Base-by-base conservation (phyloP, 129 eudicot species). In the Dittrichia graveolens region DNA sequence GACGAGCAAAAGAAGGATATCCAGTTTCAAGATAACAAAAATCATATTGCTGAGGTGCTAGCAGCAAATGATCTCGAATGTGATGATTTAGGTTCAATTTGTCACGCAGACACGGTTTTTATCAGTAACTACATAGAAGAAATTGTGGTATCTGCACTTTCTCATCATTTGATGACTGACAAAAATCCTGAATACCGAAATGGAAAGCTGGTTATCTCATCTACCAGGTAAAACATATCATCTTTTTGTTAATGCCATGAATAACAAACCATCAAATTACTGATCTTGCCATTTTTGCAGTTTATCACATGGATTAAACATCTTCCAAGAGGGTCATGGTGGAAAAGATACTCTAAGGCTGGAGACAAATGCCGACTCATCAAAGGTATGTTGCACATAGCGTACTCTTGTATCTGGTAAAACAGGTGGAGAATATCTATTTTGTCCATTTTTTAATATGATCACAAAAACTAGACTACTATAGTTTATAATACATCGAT, bases 21-120 rank as follows among this genome's bases (percentile, higher is more conserved):
- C 37, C 88, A 87, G 77, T 73, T 86, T 82, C 95, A 87, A 81
- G 98, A 93, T 56, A 93, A 90, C 82, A 87, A 71, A 78, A 93
- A 87, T 72, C 96, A 93, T 73, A 93, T 93, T 44, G 80, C 95
- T 55, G 92, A 93, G 77, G 92, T 93, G n/a, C 88, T 93, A 72
- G 92, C 92, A 34, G 96, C 95, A 63, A 93, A 93, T 67, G 96
- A 93, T 82, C 85, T 93, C 16, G 96, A 87, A 16, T 93, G 98
- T 73, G 96, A 93, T 71, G 98, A 93, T 80, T 79, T 93, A 54
- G 86, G 83, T 54, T 81, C 95, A 56, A 89, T 93, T 70, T 93
- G 98, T 66, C 87, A 81, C 37, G 90, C 90, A 4, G 98, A 93
- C 82, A 84, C 98, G 6, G 44, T 85, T 78, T 80, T 84, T 77